Evolutionary conservation across 2,329 filamentous ascomycete genomes (phyloP).

Genomic region (Penicillium hesseltinei): DNA sequence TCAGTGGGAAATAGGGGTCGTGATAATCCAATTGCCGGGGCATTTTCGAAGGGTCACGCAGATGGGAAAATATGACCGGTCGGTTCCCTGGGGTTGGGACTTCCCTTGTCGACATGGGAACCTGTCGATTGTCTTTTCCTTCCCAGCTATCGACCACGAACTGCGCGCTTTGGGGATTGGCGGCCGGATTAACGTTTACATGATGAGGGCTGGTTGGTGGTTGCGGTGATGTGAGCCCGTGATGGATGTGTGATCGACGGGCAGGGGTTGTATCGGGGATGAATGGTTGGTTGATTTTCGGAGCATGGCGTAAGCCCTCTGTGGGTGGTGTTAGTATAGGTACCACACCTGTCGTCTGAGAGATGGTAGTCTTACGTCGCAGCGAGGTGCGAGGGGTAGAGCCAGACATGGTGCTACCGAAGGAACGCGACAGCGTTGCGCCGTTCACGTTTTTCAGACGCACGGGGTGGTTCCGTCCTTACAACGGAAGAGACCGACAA

Average conservation of each 20-base stretch:
- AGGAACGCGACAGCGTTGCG: constrained; percentile 1
- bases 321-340: constrained; percentile 14
- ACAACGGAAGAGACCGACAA: background rate
- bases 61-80: constrained; percentile 35
- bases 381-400: constrained; percentile 27
- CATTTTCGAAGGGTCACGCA: constrained; percentile 29
- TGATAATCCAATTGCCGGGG: constrained; percentile 39
- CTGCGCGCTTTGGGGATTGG: constrained; percentile 32
- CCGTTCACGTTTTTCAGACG: background rate
- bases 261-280: constrained; percentile 40
- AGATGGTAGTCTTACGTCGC: constrained; percentile 18
- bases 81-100: constrained; percentile 46
- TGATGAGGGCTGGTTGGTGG: constrained; percentile 25
- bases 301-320: constrained; percentile 43
- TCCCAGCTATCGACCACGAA: constrained; percentile 38
- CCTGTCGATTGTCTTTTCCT: constrained; percentile 35
- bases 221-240: constrained; percentile 35
- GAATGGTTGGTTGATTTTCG: constrained; percentile 41
- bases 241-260: constrained; percentile 33
- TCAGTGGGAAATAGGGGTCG: constrained; percentile 39
- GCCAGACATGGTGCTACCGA: constrained; percentile 20
- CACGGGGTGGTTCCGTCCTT: background rate
- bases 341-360: background rate
- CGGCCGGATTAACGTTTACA: constrained; percentile 29
- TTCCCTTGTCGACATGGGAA: constrained; percentile 42